Percentiles rank a stretch among this genome's conserved stretches.
phyloP scores from a whole-genome alignment of 441 rosid genomes.

The Croton laevigatus region DNA sequence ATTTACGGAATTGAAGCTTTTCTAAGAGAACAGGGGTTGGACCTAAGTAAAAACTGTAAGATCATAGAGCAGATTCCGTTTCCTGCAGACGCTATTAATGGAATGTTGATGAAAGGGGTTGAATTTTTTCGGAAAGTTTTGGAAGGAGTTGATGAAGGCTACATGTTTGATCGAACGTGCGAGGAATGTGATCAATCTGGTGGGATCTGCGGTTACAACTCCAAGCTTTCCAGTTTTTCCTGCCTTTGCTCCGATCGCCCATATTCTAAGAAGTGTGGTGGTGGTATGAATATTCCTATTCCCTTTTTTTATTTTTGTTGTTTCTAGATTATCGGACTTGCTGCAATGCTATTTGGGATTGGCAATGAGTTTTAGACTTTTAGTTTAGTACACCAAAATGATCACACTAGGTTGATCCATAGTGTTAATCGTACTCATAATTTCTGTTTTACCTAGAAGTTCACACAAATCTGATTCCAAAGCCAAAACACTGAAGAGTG shows the following conservation, averaged over 20 bases:
- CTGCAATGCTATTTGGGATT: background rate
- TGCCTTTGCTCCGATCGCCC: background rate
- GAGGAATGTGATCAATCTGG: background rate
- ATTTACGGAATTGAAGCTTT: constrained; percentile 15
- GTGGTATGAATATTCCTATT: background rate
- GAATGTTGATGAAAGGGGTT: no score
- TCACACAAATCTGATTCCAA: no score
- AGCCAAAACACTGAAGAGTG: no score
- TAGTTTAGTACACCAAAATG: no score
- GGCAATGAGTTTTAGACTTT: no score
- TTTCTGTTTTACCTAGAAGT: no score
- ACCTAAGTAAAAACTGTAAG: background rate
- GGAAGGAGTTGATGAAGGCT: background rate
- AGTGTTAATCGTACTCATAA: no score
- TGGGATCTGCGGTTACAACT: constrained; percentile 4
- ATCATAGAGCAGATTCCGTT: constrained; percentile 1
- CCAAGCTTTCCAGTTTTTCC: background rate
- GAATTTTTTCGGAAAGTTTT: background rate
- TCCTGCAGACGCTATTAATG: background rate
- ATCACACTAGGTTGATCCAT: no score
- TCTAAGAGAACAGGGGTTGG: background rate
- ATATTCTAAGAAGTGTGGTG: background rate
- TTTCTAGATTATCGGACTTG: no score
- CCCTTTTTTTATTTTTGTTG: background rate
- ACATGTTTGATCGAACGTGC: background rate